Percentiles rank a stretch among this genome's conserved stretches.
Evolutionary conservation across 1,284 basidiomycete genomes (phyloP).

Genomic region (Cryptococcus floricola): DNA sequence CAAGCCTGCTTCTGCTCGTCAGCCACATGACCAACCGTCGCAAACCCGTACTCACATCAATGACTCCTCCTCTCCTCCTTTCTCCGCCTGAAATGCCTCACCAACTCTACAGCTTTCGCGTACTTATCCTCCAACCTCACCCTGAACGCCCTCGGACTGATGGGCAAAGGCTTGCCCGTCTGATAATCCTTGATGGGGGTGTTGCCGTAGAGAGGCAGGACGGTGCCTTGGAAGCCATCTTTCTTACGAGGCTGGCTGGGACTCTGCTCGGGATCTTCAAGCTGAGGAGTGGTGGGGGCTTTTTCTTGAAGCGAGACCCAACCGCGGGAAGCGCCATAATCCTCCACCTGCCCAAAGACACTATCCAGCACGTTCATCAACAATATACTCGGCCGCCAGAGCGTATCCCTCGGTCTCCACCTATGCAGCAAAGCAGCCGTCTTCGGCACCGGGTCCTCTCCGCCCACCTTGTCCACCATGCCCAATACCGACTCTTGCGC

Average conservation of each 20-base stretch:
- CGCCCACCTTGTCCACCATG: not conserved
- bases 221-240: constrained; percentile 1
- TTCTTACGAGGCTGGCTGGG: not conserved
- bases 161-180: constrained; percentile 21
- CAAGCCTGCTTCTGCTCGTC: too few species aligned
- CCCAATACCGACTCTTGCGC: not conserved
- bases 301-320: not conserved
- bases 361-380: constrained; percentile 34
- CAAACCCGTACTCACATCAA: too few species aligned
- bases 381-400: constrained; percentile 36
- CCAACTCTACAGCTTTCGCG: constrained; percentile 28
- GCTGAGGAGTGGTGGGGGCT: not conserved
- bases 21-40: too few species aligned
- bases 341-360: not conserved
- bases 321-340: not conserved
- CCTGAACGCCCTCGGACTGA: constrained; percentile 29
- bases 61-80: not conserved
- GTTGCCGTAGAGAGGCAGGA: constrained; percentile 23
- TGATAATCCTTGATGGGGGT: constrained; percentile 20
- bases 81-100: constrained; percentile 41
- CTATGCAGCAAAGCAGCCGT: constrained; percentile 16
- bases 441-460: not conserved
- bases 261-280: not conserved
- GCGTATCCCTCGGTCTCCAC: constrained; percentile 40
- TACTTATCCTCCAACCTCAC: constrained; percentile 37